Evolutionary conservation across 2,329 filamentous ascomycete genomes (phyloP), one percentile per base, ranked within the genome.

Genomic region (Stagonosporopsis cucurbitacearum): DNA sequence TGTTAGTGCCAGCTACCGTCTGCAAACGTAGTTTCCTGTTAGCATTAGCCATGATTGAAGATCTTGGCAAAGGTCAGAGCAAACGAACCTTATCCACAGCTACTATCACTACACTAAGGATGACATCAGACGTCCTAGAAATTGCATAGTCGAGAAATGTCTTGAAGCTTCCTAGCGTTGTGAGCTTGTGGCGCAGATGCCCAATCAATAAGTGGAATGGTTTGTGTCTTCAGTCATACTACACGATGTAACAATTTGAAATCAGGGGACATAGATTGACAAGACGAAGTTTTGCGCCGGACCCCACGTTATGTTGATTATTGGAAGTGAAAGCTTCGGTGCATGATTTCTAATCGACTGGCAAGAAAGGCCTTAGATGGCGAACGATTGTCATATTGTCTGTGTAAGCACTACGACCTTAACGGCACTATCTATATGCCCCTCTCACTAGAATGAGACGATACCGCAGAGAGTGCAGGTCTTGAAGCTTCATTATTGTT

Each of bases 61-160:
- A 12, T 4, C 6, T 11, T 4, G 2, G 30, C 6, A 13, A 4
- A 35, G 0, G 1, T 28, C 5, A 3, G 6, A 13, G 19, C 33
- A 11, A 23, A 51, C 49, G 41, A 7, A 45, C 8, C n/a, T 40
- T 23, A 13, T 51, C 49, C 2, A 68, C 63, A 13, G 69, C 64
- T 15, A 64, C 65, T 37, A 62, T 44, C 1, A 59, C 58, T 9
- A 59, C 62, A 11, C 65, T 63, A 3, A 66, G 60, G 13, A 70
- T 48, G 19, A 43, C 37, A 26, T 67, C 62, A 3, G 60, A 50
- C 26, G 57, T 61, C 60, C 60, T 66, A 4, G 52, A 28, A 0
- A 60, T 69, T 13, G 58, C 59, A 20, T 59, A 50, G 11, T 58
- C 40, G 3, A 77, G 64, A 11, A 66, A 67, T 19, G 66, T 60